Base-by-base conservation (phyloP, 129 eudicot genomes). In the Flaveria robusta region DNA sequence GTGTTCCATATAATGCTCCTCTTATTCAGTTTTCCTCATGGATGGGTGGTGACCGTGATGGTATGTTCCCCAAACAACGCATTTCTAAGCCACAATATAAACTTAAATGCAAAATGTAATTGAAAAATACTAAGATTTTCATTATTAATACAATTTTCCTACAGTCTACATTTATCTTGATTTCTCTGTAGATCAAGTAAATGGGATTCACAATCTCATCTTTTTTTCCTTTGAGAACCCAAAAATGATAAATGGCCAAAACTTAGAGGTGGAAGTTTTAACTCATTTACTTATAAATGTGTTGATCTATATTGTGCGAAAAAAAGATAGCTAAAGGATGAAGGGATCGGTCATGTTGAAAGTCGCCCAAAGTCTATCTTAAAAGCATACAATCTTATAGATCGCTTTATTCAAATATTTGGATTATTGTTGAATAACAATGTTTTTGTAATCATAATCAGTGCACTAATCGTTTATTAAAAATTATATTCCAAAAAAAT, bases 21-120 rank as follows among this genome's bases (percentile, higher is more conserved):
- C 96, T 94, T 45, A 94, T 94, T 78, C 99, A 94, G 49, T 94
- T 94, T 62, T 94, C 99, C 34, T 94, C 99, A 18, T 94, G 99
- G 99, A 94, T 94, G 99, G 99, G 99, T 50, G 99, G 99, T 76
- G 99, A 94, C 64, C 97, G 99, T 76, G 99, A 94, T 76, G 99
- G 99, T 91, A 90, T 66, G 67, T 47, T 59, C 49, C n/a, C 15
- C 69, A 49, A 75, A 45, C 0, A 65, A 63, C 72, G 18, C 13
- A 10, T 2, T 11, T 72, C 12, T 76, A 20, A 65, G 52, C 49
- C 0, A 46, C 37, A 42, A 2, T 52, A 19, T 52, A 20, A 18
- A n/a, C 45, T 16, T 60, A 41, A 58, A 39, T 23, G 26, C 39
- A 37, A n/a, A 4, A 55, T 55, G 42, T 37, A 20, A 26, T 31